Evolutionary conservation across 768 basidiomycete species (phyloP).

Genomic region (Mycena albidolilacea): DNA sequence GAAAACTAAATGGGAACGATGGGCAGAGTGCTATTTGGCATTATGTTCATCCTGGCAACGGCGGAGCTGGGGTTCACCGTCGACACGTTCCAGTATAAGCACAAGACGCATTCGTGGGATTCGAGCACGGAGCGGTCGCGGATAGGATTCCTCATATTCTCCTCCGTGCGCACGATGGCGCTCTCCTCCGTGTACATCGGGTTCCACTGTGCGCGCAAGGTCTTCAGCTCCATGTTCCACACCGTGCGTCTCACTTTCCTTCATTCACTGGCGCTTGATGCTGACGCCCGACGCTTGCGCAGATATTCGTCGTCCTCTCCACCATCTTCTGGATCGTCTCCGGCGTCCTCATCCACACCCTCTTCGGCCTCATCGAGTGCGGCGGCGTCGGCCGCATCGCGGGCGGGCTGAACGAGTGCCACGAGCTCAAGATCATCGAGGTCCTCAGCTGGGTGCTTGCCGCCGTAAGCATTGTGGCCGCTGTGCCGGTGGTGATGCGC

Average conservation of each 20-base stretch:
- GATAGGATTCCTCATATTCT: slow-evolving; percentile 30
- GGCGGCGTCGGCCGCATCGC: slow-evolving; percentile 1
- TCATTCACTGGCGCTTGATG: neutral
- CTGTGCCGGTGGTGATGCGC: slow-evolving; percentile 13
- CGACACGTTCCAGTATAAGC: slow-evolving; percentile 29
- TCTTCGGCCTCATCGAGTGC: slow-evolving; percentile 27
- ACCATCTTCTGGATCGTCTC: slow-evolving; percentile 31
- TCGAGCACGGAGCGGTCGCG: slow-evolving; percentile 19
- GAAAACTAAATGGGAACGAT: neutral
- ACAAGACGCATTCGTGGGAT: slow-evolving; percentile 28
- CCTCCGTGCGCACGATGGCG: slow-evolving; percentile 30
- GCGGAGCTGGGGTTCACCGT: slow-evolving; percentile 24
- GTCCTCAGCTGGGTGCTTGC: slow-evolving; percentile 24
- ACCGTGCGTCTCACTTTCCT: neutral
- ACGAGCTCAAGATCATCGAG: slow-evolving; percentile 31
- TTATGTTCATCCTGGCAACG: slow-evolving; percentile 23
- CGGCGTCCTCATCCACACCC: slow-evolving; percentile 28
- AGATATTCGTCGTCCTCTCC: slow-evolving; percentile 27
- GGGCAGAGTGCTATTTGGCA: slow-evolving; percentile 27
- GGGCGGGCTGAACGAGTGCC: slow-evolving; percentile 25
- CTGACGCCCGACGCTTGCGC: neutral
- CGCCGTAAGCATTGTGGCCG: slow-evolving; percentile 14
- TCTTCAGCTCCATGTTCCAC: slow-evolving; percentile 22
- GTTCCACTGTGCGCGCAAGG: slow-evolving; percentile 22
- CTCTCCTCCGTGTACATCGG: slow-evolving; percentile 24